Conservation (phyloP, 2,329 filamentous ascomycete genomes). For the Cytospora chrysosperma region DNA sequence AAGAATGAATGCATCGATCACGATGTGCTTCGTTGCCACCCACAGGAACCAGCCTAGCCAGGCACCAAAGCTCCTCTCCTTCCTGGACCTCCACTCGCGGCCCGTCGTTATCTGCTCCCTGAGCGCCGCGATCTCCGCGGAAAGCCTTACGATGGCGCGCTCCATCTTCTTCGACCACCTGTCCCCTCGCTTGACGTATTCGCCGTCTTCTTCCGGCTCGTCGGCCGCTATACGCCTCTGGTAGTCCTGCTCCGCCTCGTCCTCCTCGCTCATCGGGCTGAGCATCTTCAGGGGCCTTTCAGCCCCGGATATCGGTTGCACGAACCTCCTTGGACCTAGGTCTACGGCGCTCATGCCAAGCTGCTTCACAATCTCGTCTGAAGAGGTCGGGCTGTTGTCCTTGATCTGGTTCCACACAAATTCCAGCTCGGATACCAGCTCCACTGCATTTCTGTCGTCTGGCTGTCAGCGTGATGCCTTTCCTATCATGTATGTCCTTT, state of each 20-base stretch:
- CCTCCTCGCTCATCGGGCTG: slow-evolving; percentile 82
- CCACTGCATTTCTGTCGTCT: slow-evolving; percentile 66
- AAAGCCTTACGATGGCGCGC: slow-evolving; percentile 81
- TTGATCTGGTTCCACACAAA: slow-evolving; percentile 99
- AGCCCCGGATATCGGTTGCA: slow-evolving; percentile 48
- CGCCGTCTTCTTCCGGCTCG: slow-evolving; percentile 39
- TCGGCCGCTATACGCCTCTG: slow-evolving; percentile 44
- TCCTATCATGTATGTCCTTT: neutral
- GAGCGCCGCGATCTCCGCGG: slow-evolving; percentile 86
- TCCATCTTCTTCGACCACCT: slow-evolving; percentile 84
- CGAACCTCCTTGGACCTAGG: slow-evolving; percentile 43
- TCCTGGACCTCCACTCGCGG: slow-evolving; percentile 67
- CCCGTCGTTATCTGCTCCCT: slow-evolving; percentile 85
- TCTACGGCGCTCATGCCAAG: slow-evolving; percentile 33
- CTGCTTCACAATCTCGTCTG: slow-evolving; percentile 55
- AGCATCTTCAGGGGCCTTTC: slow-evolving; percentile 67
- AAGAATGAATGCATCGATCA: slow-evolving; percentile 68
- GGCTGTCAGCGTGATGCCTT: slow-evolving; percentile 4
- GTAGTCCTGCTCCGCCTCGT: slow-evolving; percentile 61
- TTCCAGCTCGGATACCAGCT: slow-evolving; percentile 91
- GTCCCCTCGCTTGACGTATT: slow-evolving; percentile 44
- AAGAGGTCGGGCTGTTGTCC: slow-evolving; percentile 70
- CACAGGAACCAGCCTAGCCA: slow-evolving; percentile 73
- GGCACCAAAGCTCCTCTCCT: slow-evolving; percentile 61
- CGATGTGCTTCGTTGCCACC: slow-evolving; percentile 69